phyloP scores from a whole-genome alignment of 768 basidiomycete species.

The Leccinum rimulosum region DNA sequence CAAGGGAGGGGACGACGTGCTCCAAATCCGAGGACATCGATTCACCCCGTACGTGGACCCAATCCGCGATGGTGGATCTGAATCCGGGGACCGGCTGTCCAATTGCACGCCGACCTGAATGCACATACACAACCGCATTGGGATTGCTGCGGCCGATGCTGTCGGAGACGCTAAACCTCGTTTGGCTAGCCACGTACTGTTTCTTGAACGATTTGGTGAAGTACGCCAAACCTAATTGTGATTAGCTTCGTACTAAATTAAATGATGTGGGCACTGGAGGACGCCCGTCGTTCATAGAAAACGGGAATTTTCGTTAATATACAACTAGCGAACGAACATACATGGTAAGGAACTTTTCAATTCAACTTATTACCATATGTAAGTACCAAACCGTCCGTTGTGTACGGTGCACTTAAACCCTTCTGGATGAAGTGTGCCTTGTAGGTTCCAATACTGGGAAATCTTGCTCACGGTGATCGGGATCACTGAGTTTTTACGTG shows the following conservation, averaged over 20 bases:
- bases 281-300: slow-evolving; percentile 1
- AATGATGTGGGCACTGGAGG: neutral
- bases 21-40: slow-evolving; percentile 1
- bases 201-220: neutral
- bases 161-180: slow-evolving; percentile 10
- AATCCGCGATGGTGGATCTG: slow-evolving; percentile 1
- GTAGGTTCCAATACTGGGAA: slow-evolving; percentile 11
- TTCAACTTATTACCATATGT: slow-evolving; percentile 1
- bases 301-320: neutral
- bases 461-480: slow-evolving; percentile 12
- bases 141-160: slow-evolving; percentile 17
- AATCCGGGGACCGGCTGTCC: slow-evolving; percentile 3
- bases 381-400: slow-evolving; percentile 11
- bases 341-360: slow-evolving; percentile 6
- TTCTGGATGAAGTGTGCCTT: slow-evolving; percentile 14
- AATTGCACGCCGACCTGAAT: neutral
- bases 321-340: slow-evolving; percentile 6
- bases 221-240: neutral
- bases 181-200: slow-evolving; percentile 6
- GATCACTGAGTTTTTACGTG: slow-evolving; percentile 21
- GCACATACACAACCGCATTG: slow-evolving; percentile 9
- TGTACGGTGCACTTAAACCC: slow-evolving; percentile 14
- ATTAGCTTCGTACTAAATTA: neutral
- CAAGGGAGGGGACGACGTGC: neutral
- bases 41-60: neutral